Base-by-base conservation (phyloP, 1,139 yeast species). In the Suhomyces ambrosiae region DNA sequence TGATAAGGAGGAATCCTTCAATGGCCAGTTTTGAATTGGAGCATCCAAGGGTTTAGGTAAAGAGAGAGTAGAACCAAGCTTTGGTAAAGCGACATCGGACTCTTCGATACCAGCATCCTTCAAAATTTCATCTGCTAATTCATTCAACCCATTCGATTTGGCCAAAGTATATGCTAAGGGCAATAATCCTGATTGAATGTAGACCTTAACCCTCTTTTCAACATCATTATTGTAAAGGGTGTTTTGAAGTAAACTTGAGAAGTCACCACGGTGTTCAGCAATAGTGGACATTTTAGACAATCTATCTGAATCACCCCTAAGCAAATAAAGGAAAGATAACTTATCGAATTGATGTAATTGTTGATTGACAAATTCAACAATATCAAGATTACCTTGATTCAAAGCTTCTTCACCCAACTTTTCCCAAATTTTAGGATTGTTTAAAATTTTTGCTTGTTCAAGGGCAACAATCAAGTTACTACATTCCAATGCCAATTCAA, bases 91-190 rank as follows among this genome's bases (percentile, higher is more conserved):
- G 40, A 90, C 74, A 40, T 85, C 86, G 36, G 70, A 70, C 48
- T 79, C 88, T 23, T 74, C 71, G 24, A 86, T 72, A 7, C 81
- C 87, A 19, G 90, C 79, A 48, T 85, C 82, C 32, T 75, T 76
- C 48, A 90, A 69, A 40, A 87, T 84, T 33, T 79, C 74, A 31
- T 77, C 74, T 19, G 96, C 96, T 42, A 83, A 68, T 27, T 81
- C 90, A 27, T 73, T 77, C 48, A 89, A 76, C 5, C 96, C 97
- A 51, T 84, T 86, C 23, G 94, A 74, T 61, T 86, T 87, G 18
- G 98, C 97, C 46, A 90, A 76, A 18, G 97, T 86, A 60, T 89
- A 94, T 1, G 98, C 98, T 54, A 94, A 76, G 7, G 98, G 92
- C 39, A 77, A 67, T 67, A 90, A 74, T 18, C 97, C 97, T 41